Conservation (phyloP, 2,329 filamentous ascomycete genomes). For the Phyllosticta citrichinensis region DNA sequence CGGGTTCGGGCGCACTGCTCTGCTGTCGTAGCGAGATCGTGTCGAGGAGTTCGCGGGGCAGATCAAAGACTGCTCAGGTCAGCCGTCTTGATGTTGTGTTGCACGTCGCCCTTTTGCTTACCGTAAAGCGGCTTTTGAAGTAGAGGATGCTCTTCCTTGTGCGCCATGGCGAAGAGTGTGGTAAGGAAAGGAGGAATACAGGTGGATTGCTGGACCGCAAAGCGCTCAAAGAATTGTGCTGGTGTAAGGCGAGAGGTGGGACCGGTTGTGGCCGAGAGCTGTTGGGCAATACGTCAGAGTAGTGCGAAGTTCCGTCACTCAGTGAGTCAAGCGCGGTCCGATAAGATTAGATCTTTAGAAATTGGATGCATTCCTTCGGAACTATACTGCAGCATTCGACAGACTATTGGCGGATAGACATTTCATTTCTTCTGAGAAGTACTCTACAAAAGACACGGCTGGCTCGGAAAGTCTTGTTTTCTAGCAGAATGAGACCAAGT, state of each 20-base stretch:
- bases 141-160: constrained; percentile 14
- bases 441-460: too few relatives aligned
- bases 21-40: constrained; percentile 51
- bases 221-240: neutral
- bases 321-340: neutral
- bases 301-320: neutral
- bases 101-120: constrained; percentile 11
- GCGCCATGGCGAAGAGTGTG: constrained; percentile 9
- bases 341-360: neutral
- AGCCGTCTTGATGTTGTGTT: constrained; percentile 12
- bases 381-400: neutral
- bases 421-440: too few relatives aligned
- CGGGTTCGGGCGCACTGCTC: constrained; percentile 12
- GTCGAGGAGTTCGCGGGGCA: constrained; percentile 62
- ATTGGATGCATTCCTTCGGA: neutral
- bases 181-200: neutral
- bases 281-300: neutral
- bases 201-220: too few relatives aligned
- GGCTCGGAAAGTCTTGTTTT: too few relatives aligned
- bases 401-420: too few relatives aligned
- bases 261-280: neutral
- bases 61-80: constrained; percentile 58
- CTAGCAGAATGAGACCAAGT: neutral
- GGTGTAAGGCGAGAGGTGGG: neutral
- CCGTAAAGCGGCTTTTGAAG: constrained; percentile 30